A percentile compares a stretch with the other conserved stretches of the same genome.
Evolutionary conservation across 495 filamentous ascomycete genomes (phyloP).

Genomic region (Lasiosphaeriaceae sp.): DNA sequence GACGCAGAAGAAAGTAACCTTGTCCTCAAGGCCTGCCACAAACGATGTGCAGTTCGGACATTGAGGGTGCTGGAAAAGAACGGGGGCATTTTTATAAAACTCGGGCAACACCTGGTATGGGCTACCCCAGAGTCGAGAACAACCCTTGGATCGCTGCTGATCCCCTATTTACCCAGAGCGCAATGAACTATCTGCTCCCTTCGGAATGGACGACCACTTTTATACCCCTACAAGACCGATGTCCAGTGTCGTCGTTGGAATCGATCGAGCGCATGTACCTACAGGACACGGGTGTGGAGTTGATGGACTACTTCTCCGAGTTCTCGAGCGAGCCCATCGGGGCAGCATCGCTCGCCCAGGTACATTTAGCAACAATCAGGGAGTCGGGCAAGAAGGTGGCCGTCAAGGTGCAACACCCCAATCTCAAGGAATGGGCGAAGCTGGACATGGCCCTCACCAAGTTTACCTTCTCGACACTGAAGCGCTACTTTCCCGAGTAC

Average conservation of each 20-base stretch:
- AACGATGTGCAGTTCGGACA: constrained; percentile 82
- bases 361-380: constrained; percentile 83
- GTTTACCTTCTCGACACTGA: constrained; percentile 86
- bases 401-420: constrained; percentile 95
- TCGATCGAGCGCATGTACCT: constrained; percentile 84
- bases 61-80: constrained; percentile 85
- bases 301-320: constrained; percentile 77
- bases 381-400: constrained; percentile 88
- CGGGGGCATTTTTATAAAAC: constrained; percentile 96
- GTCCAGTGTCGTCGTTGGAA: constrained; percentile 86
- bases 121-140: not conserved
- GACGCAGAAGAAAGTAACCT: constrained; percentile 58
- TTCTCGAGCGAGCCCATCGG: constrained; percentile 81
- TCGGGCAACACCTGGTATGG: constrained; percentile 83
- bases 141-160: not conserved
- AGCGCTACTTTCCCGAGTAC: constrained; percentile 93
- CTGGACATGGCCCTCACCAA: constrained; percentile 82
- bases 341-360: constrained; percentile 91
- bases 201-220: constrained; percentile 95
- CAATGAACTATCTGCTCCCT: constrained; percentile 94
- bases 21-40: constrained; percentile 79
- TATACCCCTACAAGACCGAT: constrained; percentile 92
- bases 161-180: constrained; percentile 49
- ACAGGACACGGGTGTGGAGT: constrained; percentile 72
- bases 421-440: constrained; percentile 84